These are phyloP conservation scores for Aaosphaeria arxii DNA, from an alignment of 2,329 filamentous ascomycete species.

Conservation along the genomic window DNA sequence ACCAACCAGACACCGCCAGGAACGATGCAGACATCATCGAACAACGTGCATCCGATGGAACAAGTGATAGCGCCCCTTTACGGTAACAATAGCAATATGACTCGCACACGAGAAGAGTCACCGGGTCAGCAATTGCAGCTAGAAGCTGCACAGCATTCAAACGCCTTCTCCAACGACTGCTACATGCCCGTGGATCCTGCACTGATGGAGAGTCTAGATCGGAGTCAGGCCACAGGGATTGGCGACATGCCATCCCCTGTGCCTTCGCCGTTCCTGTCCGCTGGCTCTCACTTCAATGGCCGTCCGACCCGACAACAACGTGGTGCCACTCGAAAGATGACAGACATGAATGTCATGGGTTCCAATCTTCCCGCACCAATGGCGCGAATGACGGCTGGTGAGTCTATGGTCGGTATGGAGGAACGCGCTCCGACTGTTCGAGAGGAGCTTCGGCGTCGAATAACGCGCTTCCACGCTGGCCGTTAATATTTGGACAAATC, in stretches of 20 bases:
- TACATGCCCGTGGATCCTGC: slow-evolving; percentile 60
- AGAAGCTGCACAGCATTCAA: slow-evolving; percentile 18
- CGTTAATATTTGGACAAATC: too few relatives aligned
- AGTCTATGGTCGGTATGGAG: background rate
- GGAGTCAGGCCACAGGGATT: background rate
- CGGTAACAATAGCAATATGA: background rate
- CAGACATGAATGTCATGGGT: slow-evolving; percentile 3
- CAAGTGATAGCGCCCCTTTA: background rate
- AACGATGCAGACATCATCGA: slow-evolving; percentile 7
- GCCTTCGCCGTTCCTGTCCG: slow-evolving; percentile 33
- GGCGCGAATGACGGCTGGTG: background rate
- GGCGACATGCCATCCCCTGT: slow-evolving; percentile 1
- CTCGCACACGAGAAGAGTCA: slow-evolving; percentile 13
- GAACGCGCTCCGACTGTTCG: slow-evolving; percentile 15
- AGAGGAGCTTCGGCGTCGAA: slow-evolving; percentile 19
- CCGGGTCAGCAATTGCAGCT: slow-evolving; percentile 25
- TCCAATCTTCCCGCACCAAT: slow-evolving; percentile 7
- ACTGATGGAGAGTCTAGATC: slow-evolving; percentile 48
- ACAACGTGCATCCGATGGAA: background rate
- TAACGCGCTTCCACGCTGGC: slow-evolving; percentile 5
- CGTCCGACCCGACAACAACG: background rate
- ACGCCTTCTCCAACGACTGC: slow-evolving; percentile 42
- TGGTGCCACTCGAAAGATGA: slow-evolving; percentile 1
- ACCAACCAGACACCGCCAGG: slow-evolving; percentile 2
- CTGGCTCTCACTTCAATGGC: slow-evolving; percentile 8